Conservation (phyloP, 768 basidiomycete genomes). For the Tubosaeta sp. region DNA sequence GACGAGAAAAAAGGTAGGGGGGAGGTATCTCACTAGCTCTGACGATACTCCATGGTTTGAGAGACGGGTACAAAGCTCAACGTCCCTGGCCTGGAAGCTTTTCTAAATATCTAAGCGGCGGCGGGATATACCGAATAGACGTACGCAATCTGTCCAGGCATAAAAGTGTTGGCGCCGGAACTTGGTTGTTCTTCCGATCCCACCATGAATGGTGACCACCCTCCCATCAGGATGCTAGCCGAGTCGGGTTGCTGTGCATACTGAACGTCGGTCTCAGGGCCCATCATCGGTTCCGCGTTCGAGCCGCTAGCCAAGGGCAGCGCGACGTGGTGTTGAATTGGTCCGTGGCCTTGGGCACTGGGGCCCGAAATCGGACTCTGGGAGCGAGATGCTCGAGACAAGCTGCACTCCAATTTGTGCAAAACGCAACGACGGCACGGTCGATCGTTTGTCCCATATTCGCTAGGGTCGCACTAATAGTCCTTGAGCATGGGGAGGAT, state of each 20-base stretch:
- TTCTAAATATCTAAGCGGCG: background rate
- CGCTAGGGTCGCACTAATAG: slow-evolving; percentile 15
- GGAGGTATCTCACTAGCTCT: slow-evolving; percentile 12
- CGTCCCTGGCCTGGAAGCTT: slow-evolving; percentile 5
- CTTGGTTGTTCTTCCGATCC: slow-evolving; percentile 5
- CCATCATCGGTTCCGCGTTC: slow-evolving; percentile 4
- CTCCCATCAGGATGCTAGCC: background rate
- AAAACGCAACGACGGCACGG: slow-evolving; percentile 22
- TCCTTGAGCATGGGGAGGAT: slow-evolving; percentile 2
- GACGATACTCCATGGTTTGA: slow-evolving; percentile 1
- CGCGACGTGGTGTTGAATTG: background rate
- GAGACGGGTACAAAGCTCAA: background rate
- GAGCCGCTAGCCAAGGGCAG: slow-evolving; percentile 5
- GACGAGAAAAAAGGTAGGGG: background rate
- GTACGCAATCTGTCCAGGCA: slow-evolving; percentile 7
- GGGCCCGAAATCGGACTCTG: slow-evolving; percentile 18
- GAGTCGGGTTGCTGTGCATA: slow-evolving; percentile 8
- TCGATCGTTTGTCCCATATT: slow-evolving; percentile 14
- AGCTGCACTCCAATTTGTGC: slow-evolving; percentile 9
- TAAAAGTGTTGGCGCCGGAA: background rate
- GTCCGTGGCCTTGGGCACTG: slow-evolving; percentile 8
- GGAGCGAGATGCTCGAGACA: slow-evolving; percentile 15
- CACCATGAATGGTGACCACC: slow-evolving; percentile 1
- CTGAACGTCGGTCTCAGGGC: slow-evolving; percentile 1
- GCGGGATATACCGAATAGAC: slow-evolving; percentile 1